Percentiles rank a stretch among this genome's conserved stretches.
phyloP scores from a whole-genome alignment of 1,284 basidiomycete species.

The Phlebopus sp. region DNA sequence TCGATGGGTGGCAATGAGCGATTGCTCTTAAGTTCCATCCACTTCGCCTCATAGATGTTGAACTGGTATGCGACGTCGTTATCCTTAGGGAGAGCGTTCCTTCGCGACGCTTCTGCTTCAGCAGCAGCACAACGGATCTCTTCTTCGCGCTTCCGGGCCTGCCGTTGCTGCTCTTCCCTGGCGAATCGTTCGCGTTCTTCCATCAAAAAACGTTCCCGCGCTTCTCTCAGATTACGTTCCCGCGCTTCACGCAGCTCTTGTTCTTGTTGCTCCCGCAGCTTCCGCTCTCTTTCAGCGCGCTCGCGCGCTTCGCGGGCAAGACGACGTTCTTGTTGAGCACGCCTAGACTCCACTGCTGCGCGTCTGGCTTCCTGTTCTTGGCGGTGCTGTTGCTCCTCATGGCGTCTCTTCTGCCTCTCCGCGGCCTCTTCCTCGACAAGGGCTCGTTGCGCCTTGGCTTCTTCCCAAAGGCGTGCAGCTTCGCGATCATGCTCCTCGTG shows the following conservation, averaged over 20 bases:
- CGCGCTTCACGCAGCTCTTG: slow-evolving; percentile 7
- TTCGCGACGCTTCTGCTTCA: not conserved
- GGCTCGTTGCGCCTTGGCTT: slow-evolving; percentile 1
- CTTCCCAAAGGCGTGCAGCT: slow-evolving; percentile 13
- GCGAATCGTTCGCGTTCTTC: slow-evolving; percentile 8
- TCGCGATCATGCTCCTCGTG: slow-evolving; percentile 15
- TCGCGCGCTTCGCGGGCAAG: slow-evolving; percentile 19
- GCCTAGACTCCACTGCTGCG: slow-evolving; percentile 14
- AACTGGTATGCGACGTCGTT: slow-evolving; percentile 13
- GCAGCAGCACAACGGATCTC: slow-evolving; percentile 6
- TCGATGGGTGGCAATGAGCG: slow-evolving; percentile 15
- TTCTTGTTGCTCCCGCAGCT: slow-evolving; percentile 5
- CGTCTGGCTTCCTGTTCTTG: not conserved
- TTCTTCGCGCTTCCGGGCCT: slow-evolving; percentile 14
- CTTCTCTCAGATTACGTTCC: slow-evolving; percentile 5
- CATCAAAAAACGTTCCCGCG: not conserved
- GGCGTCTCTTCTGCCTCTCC: slow-evolving; percentile 6
- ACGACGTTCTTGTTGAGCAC: slow-evolving; percentile 16
- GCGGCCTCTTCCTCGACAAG: slow-evolving; percentile 7
- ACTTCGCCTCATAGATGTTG: slow-evolving; percentile 36
- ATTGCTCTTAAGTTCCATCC: slow-evolving; percentile 35
- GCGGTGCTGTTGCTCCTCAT: not conserved
- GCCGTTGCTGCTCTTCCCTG: slow-evolving; percentile 13
- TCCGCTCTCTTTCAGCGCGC: slow-evolving; percentile 1
- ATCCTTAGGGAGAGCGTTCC: not conserved